phyloP scores from a whole-genome alignment of 495 filamentous ascomycete species.

The Clavariopsis aquatica region DNA sequence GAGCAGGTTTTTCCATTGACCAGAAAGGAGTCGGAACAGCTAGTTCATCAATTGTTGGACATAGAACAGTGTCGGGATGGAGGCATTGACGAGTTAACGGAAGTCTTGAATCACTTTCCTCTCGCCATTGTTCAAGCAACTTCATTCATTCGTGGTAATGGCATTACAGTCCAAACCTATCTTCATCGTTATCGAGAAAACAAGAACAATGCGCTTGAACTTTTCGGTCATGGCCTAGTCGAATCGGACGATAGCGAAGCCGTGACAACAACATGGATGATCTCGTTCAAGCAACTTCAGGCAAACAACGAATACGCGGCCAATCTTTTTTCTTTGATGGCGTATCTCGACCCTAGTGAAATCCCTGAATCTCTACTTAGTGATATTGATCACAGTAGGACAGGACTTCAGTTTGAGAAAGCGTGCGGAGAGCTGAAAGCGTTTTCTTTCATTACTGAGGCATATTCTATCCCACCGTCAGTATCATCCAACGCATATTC shows the following conservation, averaged over 20 bases:
- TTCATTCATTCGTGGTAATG: constrained; percentile 8
- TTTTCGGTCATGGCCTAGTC: background rate
- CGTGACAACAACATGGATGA: constrained; percentile 12
- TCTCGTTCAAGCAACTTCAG: constrained; percentile 7
- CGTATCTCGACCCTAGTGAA: constrained; percentile 3
- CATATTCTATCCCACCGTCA: background rate
- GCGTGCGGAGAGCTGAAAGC: constrained; percentile 11
- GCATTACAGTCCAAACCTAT: constrained; percentile 7
- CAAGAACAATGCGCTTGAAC: constrained; percentile 7
- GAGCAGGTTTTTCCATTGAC: constrained; percentile 1
- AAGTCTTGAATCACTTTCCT: constrained; percentile 8
- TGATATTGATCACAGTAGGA: background rate
- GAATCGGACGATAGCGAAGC: background rate
- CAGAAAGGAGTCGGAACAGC: constrained; percentile 5
- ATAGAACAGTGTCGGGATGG: background rate
- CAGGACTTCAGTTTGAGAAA: background rate
- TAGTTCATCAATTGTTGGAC: background rate
- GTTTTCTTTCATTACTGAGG: constrained; percentile 4
- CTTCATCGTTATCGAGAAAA: constrained; percentile 12
- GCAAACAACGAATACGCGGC: constrained; percentile 6
- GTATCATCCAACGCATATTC: background rate
- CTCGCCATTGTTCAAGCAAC: constrained; percentile 10
- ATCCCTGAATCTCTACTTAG: constrained; percentile 1
- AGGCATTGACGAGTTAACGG: background rate
- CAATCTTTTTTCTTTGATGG: constrained; percentile 7